Base-by-base conservation (phyloP, 116 monocot genomes). In the Cymodocea nodosa region DNA sequence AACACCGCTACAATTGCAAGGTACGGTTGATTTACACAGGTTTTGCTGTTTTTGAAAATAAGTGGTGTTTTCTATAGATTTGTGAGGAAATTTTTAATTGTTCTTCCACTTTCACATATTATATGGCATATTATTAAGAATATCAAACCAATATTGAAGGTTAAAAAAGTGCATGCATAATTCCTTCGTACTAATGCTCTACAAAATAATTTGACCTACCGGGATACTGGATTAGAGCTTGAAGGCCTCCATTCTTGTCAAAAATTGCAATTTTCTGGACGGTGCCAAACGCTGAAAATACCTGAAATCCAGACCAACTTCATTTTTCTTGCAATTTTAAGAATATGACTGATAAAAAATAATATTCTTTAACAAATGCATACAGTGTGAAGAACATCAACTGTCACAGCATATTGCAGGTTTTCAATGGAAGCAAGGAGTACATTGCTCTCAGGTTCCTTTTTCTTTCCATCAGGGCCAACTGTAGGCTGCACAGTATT, bases 381-480 rank as follows among this genome's bases (percentile, higher is more conserved):
- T 77, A 94, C 94, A 18, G 83, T 83, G 64, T 90, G 90, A 65
- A 97, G 81, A 60, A 97, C 83, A 78, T 97, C 91, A 70, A 90
- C 81, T 23, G 95, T 97, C 18, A 97, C 95, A 74, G 78, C 83
- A 88, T 97, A 97, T 70, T 85, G 85, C 83, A 83, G 76, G 77
- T 97, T 97, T 59, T 85, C 95, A 30, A 87, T 85, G 9, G 90
- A 90, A 36, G 91, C 87, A 44, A 97, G 79, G 72, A 97, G 95
- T n/a, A 97, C 91, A 77, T 97, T 97, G 64, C 95, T 87, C 75
- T 90, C 91, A 9, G 87, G 75, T 59, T 95, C 90, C 37, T 81
- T 77, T 63, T 81, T 85, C 83, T 80, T 87, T 64, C 83, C 95
- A 83, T 95, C 95, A 62, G 82, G 71, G 37, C 80, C 78, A 35